phyloP scores from a whole-genome alignment of 345 rosid genomes.

The Dipteronia dyeriana region DNA sequence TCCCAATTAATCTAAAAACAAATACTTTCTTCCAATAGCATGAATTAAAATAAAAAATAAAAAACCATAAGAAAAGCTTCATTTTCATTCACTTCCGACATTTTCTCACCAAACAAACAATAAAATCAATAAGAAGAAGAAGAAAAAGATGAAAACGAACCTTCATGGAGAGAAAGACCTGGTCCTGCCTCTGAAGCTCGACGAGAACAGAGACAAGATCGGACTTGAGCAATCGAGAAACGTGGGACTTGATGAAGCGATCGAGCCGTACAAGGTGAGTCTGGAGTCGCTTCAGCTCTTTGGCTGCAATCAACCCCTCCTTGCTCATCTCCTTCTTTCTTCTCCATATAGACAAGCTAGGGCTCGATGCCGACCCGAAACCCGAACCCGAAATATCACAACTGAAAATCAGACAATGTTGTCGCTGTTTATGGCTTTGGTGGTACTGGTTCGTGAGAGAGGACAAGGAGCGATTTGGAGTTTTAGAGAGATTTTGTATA shows the following conservation, averaged over 20 bases:
- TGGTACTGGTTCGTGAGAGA: background rate
- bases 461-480: background rate
- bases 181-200: conserved; percentile 93
- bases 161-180: conserved; percentile 88
- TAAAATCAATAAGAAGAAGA: background rate
- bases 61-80: background rate
- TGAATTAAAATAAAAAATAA: background rate
- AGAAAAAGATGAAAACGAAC: conserved; percentile 28
- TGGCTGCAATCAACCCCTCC: conserved; percentile 79
- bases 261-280: conserved; percentile 57
- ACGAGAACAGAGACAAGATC: conserved; percentile 83
- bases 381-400: conserved; percentile 41
- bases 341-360: conserved; percentile 98
- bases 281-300: conserved; percentile 80
- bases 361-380: conserved; percentile 59
- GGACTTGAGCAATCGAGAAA: conserved; percentile 87
- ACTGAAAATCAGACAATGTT: background rate
- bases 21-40: too few relatives aligned
- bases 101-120: background rate
- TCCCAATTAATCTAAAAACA: too few relatives aligned
- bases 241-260: conserved; percentile 58
- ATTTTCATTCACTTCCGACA: background rate
- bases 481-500: background rate
- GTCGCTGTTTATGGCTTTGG: background rate
- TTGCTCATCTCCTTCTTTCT: conserved; percentile 88